phyloP scores from a whole-genome alignment of 75 land plant species.

The Adiantum capillusveneris region DNA sequence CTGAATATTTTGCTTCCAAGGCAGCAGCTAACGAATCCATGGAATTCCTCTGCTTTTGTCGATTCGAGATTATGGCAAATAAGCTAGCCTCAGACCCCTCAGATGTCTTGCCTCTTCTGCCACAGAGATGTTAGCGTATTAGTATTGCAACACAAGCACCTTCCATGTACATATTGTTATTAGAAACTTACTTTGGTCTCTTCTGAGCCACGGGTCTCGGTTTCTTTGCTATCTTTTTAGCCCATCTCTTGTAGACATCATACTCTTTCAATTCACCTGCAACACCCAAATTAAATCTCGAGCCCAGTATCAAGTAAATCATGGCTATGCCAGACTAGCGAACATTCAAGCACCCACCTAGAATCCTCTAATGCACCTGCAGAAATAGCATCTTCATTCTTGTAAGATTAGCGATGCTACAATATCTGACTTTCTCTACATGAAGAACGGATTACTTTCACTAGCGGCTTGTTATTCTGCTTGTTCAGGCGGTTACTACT shows the following conservation, averaged over 20 bases:
- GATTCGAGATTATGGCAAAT: slow-evolving; percentile 17
- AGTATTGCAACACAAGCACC: no score
- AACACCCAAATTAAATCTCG: neutral
- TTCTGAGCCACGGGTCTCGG: slow-evolving; percentile 64
- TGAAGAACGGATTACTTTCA: no score
- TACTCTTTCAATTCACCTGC: slow-evolving; percentile 66
- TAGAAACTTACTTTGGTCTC: slow-evolving; percentile 19
- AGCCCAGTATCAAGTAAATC: no score
- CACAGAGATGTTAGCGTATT: no score
- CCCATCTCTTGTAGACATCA: slow-evolving; percentile 73
- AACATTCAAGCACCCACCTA: no score
- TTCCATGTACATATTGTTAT: no score
- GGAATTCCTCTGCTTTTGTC: slow-evolving; percentile 24
- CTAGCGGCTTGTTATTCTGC: no score
- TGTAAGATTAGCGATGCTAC: no score
- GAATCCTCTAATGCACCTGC: no score
- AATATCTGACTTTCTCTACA: no score
- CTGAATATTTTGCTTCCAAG: slow-evolving; percentile 54
- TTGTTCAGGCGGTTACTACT: no score
- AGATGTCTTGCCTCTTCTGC: slow-evolving; percentile 19
- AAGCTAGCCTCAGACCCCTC: slow-evolving; percentile 15
- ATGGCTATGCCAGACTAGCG: neutral
- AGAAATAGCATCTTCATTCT: no score
- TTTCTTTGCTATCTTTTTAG: slow-evolving; percentile 43
- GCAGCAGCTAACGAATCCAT: slow-evolving; percentile 72